phyloP scores from a whole-genome alignment of 192 early-diverging fungal species.

The Pilaira anomala region DNA sequence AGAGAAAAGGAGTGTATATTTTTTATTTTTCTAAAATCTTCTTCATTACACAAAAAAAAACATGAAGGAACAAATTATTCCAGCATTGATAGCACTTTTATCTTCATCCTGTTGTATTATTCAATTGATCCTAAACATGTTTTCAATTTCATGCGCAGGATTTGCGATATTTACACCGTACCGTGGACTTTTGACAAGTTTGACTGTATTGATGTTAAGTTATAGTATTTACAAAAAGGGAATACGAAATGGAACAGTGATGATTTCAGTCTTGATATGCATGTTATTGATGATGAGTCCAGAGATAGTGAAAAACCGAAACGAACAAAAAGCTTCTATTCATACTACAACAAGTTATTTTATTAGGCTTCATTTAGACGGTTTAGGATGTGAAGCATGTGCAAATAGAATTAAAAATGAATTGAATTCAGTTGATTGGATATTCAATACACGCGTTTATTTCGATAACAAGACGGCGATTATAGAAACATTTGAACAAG shows the following conservation, averaged over 20 bases:
- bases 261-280: conserved; percentile 16
- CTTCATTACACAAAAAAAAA: too few species aligned
- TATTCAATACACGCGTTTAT: conserved; percentile 39
- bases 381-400: conserved; percentile 51
- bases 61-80: not conserved
- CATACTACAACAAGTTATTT: conserved; percentile 3
- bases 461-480: conserved; percentile 38
- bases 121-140: conserved; percentile 49
- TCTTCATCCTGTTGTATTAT: conserved; percentile 52
- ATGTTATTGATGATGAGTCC: conserved; percentile 38
- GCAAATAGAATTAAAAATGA: conserved; percentile 45
- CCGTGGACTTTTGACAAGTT: conserved; percentile 36
- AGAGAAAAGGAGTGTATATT: too few species aligned
- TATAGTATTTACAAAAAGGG: conserved; percentile 28
- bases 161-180: conserved; percentile 52
- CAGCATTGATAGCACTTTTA: conserved; percentile 35
- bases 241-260: conserved; percentile 6
- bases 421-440: conserved; percentile 19
- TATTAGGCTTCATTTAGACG: conserved; percentile 36
- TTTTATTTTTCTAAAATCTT: too few species aligned
- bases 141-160: conserved; percentile 54
- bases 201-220: conserved; percentile 29
- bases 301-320: conserved; percentile 42
- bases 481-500: not conserved
- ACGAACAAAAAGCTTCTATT: not conserved